These are phyloP conservation scores for Microdochium nivale DNA, from an alignment of 2,329 filamentous ascomycete species.

Conservation along the genomic window DNA sequence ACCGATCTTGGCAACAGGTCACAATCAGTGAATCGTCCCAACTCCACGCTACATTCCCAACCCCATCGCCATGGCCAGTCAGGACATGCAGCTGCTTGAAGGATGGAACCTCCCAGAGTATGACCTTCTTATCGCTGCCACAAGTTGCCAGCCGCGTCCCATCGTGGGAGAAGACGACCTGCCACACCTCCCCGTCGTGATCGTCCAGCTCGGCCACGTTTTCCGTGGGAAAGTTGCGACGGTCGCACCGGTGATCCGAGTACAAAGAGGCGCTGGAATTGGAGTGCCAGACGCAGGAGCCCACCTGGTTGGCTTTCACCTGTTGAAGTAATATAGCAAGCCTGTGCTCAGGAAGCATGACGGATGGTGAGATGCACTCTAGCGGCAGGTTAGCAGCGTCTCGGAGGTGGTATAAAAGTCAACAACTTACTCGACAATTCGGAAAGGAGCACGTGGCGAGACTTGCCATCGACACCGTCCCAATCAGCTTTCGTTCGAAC, in stretches of 20 bases:
- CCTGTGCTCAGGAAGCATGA: slow-evolving; percentile 92
- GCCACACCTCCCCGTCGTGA: slow-evolving; percentile 82
- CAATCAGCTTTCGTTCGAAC: slow-evolving; percentile 70
- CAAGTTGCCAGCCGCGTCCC: slow-evolving; percentile 76
- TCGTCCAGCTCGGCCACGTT: slow-evolving; percentile 62
- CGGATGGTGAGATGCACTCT: slow-evolving; percentile 89
- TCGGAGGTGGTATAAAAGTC: background rate
- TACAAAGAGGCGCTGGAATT: slow-evolving; percentile 77
- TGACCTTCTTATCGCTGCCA: slow-evolving; percentile 63
- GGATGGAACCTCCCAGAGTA: slow-evolving; percentile 71
- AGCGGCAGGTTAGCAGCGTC: slow-evolving; percentile 11
- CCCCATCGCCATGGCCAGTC: slow-evolving; percentile 57
- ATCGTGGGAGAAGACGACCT: slow-evolving; percentile 81
- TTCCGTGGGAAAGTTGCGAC: slow-evolving; percentile 68
- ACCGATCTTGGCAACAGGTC: slow-evolving; percentile 69
- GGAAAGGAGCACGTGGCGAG: slow-evolving; percentile 66
- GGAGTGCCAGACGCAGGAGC: slow-evolving; percentile 83
- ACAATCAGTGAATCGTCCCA: slow-evolving; percentile 83
- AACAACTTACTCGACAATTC: slow-evolving; percentile 66
- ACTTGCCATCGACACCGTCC: slow-evolving; percentile 73
- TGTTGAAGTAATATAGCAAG: slow-evolving; percentile 73
- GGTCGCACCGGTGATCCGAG: slow-evolving; percentile 77
- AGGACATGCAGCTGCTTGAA: slow-evolving; percentile 59
- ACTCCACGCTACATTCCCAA: slow-evolving; percentile 83
- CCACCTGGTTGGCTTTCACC: slow-evolving; percentile 76